Evolutionary conservation across 2,329 filamentous ascomycete genomes (phyloP), one percentile per base, ranked within the genome.

Genomic region (Ascochyta viciae-villosae): DNA sequence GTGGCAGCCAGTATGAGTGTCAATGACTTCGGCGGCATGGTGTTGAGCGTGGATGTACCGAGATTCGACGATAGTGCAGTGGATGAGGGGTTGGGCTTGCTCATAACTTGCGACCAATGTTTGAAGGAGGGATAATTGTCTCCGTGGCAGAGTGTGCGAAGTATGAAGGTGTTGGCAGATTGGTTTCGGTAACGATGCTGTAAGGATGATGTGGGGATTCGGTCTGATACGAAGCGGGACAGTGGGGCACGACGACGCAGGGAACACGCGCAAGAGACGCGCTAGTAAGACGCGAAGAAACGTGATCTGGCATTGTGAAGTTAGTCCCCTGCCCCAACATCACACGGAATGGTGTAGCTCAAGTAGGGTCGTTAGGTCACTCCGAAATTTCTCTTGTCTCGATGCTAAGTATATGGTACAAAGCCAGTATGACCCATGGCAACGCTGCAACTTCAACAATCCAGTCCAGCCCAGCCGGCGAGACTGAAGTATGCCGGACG

Each of bases 1-100:
- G 93, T 96, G 16, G 93, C 89, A n/a, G 91, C 94, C 67, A 97
- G 92, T 75, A 98, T 89, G 67, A 97, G 85, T n/a, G 92, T 97
- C 50, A 97, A 81, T 63, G 91, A 58, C 45, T 63, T 62, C n/a
- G 68, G 45, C 39, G 66, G 54, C 64, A 64, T 66, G n/a, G 56
- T 56, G 38, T 38, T 39, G 34, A 52, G 13, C 3, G 45, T 45
- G 22, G 51, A 33, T 10, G 46, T 51, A 19, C 48, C 10, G 7
- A 35, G 6, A 38, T 22, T 15, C 8, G 47, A 16, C 42, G 40
- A 15, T 34, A 57, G 22, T 10, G 46, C 26, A 16, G 26, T 41
- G 22, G 29, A 38, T 19, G 55, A 26, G 9, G 19, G 16, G 43
- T 38, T 13, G 22, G 41, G 26, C 6, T 13, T 33, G 50, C 49